Evolutionary conservation across 305 asterid species (phyloP), one percentile per base, ranked within the genome.

Genomic region (Rubia balearica): DNA sequence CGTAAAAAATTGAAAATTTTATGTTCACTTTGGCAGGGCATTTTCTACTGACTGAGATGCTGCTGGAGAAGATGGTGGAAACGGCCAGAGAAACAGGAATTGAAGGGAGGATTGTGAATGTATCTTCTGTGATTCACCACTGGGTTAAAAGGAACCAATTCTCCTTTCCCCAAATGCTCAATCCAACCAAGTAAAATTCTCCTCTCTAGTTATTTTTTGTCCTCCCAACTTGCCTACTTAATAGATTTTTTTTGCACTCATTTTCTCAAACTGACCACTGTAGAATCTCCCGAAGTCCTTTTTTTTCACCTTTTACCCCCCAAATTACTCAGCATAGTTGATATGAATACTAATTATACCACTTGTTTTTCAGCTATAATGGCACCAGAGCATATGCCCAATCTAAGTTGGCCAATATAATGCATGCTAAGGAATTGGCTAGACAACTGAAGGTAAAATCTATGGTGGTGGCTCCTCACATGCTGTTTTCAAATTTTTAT

Each of bases 301-400:
- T 19, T 55, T 55, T 55, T 55, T 7, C 5, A 24, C 33, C 6
- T 21, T 56, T 56, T 56, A 0, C 62, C 33, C 33, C 10, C 62
- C 27, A 2, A 21, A 57, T 8, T 57, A 21, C 21, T 22, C 64
- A 59, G 1, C 4, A 33, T 3, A 33, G 36, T 33, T 33, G 36
- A 33, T 33, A 33, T 33, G 36, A 2, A 33, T 33, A 33, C 36
- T 33, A 3, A 33, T 33, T 33, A 33, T 33, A 33, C 36, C 36
- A 33, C 3, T 3, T 33, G 4, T 33, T 33, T 33, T 33, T 33
- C 92, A 93, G 98, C 67, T 88, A 89, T 60, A 83, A 90, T 65
- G 97, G 96, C 30, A 89, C 98, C 74, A 87, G 76, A 27, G 96
- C 98, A 40, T 93, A 93, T 73, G 96, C 96, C 36, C 96, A 89